Evolutionary conservation across 2,329 filamentous ascomycete genomes (phyloP), one percentile per base, ranked within the genome.

Genomic region (Fusarium burgessii): DNA sequence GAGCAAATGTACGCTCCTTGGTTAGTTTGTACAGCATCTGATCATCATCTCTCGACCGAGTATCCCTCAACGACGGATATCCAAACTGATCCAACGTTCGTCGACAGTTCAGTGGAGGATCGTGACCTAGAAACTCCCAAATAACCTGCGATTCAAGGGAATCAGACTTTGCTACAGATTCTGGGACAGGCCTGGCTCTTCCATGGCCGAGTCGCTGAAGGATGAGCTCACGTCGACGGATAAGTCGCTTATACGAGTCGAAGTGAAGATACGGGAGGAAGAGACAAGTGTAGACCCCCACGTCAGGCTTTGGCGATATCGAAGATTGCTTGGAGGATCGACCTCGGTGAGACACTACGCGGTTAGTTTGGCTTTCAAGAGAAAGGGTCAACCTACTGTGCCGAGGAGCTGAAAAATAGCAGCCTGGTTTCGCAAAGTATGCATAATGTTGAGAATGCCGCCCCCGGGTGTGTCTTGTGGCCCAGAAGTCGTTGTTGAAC

Each of bases 11-110:
- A 5, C 84, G 78, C 59, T 86, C 81, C 70, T 88, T 89, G 4
- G 88, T 90, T 4, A 91, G 79, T 71, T 91, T 91, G 77, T 91
- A 91, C 10, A 91, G 78, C 87, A 91, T 91, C 76, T 91, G 89
- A 43, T 91, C 89, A 45, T 90, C 88, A 43, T 91, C 90, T 20
- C 89, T 81, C 0, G 88, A 86, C 43, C 87, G 80, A 0, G 89
- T 91, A 36, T 91, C 89, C 13, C 85, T 81, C 1, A 91, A 79
- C 5, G 87, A 88, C 0, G 89, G 89, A 58, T 91, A 90, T 0
- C 87, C 88, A 59, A 86, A 91, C 70, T 91, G 89, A 62, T 91
- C 89, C 8, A 91, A 75, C 0, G 89, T 91, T 9, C 89, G 83
- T 2, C 89, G 85, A 38, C 87, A 86, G 73, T 91, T 90, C 2